Percentiles rank a stretch among this genome's conserved stretches.
phyloP scores from a whole-genome alignment of 2,329 filamentous ascomycete genomes.

The Blumeria graminis region DNA sequence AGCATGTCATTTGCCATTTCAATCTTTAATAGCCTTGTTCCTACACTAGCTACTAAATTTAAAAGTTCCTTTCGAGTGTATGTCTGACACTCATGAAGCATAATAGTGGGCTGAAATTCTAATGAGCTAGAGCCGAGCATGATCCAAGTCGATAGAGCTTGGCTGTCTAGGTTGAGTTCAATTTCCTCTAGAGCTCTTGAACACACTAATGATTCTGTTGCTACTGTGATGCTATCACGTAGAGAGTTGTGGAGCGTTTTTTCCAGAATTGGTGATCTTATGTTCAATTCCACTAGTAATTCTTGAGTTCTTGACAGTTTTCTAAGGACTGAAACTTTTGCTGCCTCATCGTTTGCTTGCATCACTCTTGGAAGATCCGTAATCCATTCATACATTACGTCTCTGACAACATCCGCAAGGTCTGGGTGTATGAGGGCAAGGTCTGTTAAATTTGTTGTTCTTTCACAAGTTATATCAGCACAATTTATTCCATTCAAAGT shows the following conservation, averaged over 20 bases:
- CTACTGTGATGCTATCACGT: slow-evolving; percentile 41
- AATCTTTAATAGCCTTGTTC: slow-evolving; percentile 32
- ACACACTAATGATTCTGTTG: slow-evolving; percentile 6
- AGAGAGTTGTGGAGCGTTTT: slow-evolving; percentile 43
- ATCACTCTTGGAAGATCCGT: slow-evolving; percentile 58
- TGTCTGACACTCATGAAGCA: slow-evolving; percentile 41
- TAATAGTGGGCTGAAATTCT: slow-evolving; percentile 34
- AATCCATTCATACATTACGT: slow-evolving; percentile 58
- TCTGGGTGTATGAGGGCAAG: slow-evolving; percentile 37
- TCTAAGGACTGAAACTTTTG: slow-evolving; percentile 45
- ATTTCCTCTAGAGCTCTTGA: slow-evolving; percentile 9
- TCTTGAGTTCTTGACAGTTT: slow-evolving; percentile 55
- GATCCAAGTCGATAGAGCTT: slow-evolving; percentile 11
- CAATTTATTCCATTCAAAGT: slow-evolving; percentile 33
- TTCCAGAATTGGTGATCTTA: slow-evolving; percentile 41
- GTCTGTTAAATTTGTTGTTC: slow-evolving; percentile 28
- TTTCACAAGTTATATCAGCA: slow-evolving; percentile 16
- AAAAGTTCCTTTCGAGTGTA: slow-evolving; percentile 31
- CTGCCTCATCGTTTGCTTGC: slow-evolving; percentile 60
- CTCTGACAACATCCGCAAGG: slow-evolving; percentile 40
- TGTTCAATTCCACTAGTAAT: slow-evolving; percentile 35
- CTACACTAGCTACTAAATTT: slow-evolving; percentile 30
- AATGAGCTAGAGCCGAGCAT: slow-evolving; percentile 6
- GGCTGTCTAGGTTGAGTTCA: slow-evolving; percentile 11
- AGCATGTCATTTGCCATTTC: slow-evolving; percentile 41